These are phyloP conservation scores for Lachnum nothofagi DNA, from an alignment of 2,329 filamentous ascomycete species.

Conservation along the genomic window DNA sequence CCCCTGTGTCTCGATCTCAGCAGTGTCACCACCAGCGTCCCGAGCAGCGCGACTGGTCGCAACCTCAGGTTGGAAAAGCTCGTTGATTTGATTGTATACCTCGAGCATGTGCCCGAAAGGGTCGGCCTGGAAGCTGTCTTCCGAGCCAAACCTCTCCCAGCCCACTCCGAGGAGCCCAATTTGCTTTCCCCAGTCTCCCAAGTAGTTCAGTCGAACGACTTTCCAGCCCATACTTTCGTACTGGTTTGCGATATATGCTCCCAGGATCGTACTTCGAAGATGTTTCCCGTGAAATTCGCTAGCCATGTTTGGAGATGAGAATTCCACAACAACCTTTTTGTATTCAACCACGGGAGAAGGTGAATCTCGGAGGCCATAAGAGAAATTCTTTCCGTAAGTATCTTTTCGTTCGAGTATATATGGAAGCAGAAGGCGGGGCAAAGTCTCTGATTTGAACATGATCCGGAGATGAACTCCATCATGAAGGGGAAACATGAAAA, in stretches of 20 bases:
- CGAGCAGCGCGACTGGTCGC: conserved; percentile 26
- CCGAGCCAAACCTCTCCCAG: conserved; percentile 54
- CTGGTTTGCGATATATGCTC: conserved; percentile 59
- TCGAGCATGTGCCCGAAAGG: conserved; percentile 52
- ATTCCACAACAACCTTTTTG: conserved; percentile 54
- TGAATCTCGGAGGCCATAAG: conserved; percentile 54
- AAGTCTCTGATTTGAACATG: conserved; percentile 56
- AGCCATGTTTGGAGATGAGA: conserved; percentile 63
- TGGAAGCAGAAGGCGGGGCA: conserved; percentile 53
- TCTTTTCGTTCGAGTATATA: conserved; percentile 53
- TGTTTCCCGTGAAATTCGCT: conserved; percentile 64
- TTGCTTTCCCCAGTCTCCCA: conserved; percentile 66
- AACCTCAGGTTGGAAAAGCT: conserved; percentile 50
- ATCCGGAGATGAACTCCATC: conserved; percentile 59
- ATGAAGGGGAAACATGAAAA: conserved; percentile 8
- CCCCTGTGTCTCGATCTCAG: conserved; percentile 50
- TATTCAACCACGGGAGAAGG: neutral
- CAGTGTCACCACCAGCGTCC: conserved; percentile 43
- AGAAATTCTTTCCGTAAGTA: conserved; percentile 56
- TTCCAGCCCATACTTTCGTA: conserved; percentile 49
- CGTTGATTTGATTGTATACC: conserved; percentile 61
- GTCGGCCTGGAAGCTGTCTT: conserved; percentile 47
- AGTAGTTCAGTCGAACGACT: conserved; percentile 55
- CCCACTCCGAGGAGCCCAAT: conserved; percentile 60
- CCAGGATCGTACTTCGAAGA: conserved; percentile 62